Conservation (phyloP, 1,284 basidiomycete genomes). For the Erythrobasidium hasegawianum region DNA sequence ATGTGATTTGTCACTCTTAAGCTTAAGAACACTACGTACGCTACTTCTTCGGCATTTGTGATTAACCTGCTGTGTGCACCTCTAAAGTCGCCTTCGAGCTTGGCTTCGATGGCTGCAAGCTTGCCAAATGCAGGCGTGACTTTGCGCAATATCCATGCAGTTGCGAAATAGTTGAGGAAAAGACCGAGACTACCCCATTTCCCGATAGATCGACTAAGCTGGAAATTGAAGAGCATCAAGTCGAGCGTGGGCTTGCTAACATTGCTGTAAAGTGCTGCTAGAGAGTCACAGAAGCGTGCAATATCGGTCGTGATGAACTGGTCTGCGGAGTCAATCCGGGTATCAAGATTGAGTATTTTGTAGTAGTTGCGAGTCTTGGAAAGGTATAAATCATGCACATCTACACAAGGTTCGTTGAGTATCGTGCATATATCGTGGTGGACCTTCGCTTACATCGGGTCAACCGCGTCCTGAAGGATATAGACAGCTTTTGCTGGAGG, state of each 20-base stretch:
- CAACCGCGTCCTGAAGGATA: slow-evolving; percentile 77
- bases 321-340: slow-evolving; percentile 44
- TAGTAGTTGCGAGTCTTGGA: slow-evolving; percentile 59
- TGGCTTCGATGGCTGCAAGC: slow-evolving; percentile 82
- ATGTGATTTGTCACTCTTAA: too few species aligned
- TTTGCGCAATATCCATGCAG: slow-evolving; percentile 70
- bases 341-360: slow-evolving; percentile 52
- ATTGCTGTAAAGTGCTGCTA: slow-evolving; percentile 81
- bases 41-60: slow-evolving; percentile 88
- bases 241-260: slow-evolving; percentile 88
- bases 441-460: slow-evolving; percentile 59
- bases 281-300: slow-evolving; percentile 82
- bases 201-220: slow-evolving; percentile 81
- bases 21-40: slow-evolving; percentile 55
- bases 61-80: slow-evolving; percentile 82
- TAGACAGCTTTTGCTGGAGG: slow-evolving; percentile 82
- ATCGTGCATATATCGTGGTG: too few species aligned
- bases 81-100: slow-evolving; percentile 79
- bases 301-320: slow-evolving; percentile 83
- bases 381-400: slow-evolving; percentile 89
- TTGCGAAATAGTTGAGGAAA: slow-evolving; percentile 79
- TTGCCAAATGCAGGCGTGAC: slow-evolving; percentile 93
- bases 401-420: too few species aligned
- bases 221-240: slow-evolving; percentile 86
- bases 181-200: slow-evolving; percentile 67